Evolutionary conservation across 129 eudicot genomes (phyloP), one percentile per base, ranked within the genome.

Genomic region (Tanacetum coccineum): DNA sequence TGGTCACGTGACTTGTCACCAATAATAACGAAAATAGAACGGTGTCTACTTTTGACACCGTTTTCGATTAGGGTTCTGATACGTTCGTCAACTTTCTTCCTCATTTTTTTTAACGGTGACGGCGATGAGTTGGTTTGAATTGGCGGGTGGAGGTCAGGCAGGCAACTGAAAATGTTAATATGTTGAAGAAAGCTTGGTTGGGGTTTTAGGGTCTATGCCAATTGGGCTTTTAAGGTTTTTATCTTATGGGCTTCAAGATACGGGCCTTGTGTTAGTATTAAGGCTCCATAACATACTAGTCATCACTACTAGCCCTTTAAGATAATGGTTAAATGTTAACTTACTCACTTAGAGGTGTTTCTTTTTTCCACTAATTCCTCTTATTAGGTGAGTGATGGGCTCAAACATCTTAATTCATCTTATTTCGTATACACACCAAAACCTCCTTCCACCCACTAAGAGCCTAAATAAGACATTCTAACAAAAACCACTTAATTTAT

Each of bases 1-100:
- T 87, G 96, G 83, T 84, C 83, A 4, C 80, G 96, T 6, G 91
- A 88, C 73, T 92, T 88, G 82, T 92, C 98, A n/a, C 98, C 98
- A 39, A 92, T 71, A 14, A 92, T 80, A 59, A 88, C 87, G 72
- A 92, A 88, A 73, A 92, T 76, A 8, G 98, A 92, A 19, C 98
- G 96, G 69, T 88, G 98, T 18, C 87, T 83, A 14, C 70, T 74
- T 82, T 82, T 86, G 66, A 84, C 95, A n/a, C 98, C 98, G 62
- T 92, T 92, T n/a, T 84, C 92, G 25, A 92, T 88, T 32, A 92
- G 87, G 64, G 98, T 88, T 75, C 91, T 72, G 44, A 92, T 82
- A 14, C 98, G 89, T 4, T 86, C 89, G 56, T 92, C 98, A 44
- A 88, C 96, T 71, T 88, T 92, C 75, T 83, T 92, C 85, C 86